These are phyloP conservation scores for Ustilago trichophora DNA, from an alignment of 1,284 basidiomycete species.

Conservation along the genomic window DNA sequence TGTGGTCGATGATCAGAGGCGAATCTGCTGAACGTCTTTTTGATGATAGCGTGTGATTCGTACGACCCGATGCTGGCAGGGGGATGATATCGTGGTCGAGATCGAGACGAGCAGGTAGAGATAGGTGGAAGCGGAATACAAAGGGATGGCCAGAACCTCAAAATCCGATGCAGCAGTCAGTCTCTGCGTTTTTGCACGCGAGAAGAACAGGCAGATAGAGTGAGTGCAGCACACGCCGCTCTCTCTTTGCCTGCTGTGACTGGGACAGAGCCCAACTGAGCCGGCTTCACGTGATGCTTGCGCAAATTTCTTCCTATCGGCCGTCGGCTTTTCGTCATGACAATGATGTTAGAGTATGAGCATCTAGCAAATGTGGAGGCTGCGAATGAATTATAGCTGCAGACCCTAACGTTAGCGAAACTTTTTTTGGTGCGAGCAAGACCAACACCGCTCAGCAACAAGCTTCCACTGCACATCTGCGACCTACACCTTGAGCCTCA, in stretches of 20 bases:
- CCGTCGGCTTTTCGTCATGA: slow-evolving; percentile 5
- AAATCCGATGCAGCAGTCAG: neutral
- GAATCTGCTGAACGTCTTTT: too few relatives aligned
- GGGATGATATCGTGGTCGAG: neutral
- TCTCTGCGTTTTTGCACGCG: slow-evolving; percentile 13
- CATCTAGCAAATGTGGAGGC: neutral
- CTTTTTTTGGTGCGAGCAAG: neutral
- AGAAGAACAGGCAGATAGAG: too few relatives aligned
- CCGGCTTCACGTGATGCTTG: slow-evolving; percentile 43
- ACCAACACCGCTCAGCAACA: slow-evolving; percentile 4
- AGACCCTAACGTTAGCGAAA: neutral
- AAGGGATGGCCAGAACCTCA: neutral
- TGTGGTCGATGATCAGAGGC: too few relatives aligned
- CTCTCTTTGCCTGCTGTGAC: too few relatives aligned
- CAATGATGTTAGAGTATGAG: slow-evolving; percentile 5
- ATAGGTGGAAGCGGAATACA: neutral
- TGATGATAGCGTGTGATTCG: neutral
- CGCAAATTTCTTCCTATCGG: slow-evolving; percentile 42
- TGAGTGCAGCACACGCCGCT: too few relatives aligned
- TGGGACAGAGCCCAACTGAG: too few relatives aligned
- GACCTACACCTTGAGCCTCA: neutral
- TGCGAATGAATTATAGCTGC: neutral
- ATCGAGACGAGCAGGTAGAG: neutral
- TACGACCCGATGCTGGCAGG: neutral
- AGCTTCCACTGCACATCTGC: too few relatives aligned